A percentile compares a stretch with the other conserved stretches of the same genome.
phyloP scores from a whole-genome alignment of 208 protist species.

The Acanthamoeba rhysodes region DNA sequence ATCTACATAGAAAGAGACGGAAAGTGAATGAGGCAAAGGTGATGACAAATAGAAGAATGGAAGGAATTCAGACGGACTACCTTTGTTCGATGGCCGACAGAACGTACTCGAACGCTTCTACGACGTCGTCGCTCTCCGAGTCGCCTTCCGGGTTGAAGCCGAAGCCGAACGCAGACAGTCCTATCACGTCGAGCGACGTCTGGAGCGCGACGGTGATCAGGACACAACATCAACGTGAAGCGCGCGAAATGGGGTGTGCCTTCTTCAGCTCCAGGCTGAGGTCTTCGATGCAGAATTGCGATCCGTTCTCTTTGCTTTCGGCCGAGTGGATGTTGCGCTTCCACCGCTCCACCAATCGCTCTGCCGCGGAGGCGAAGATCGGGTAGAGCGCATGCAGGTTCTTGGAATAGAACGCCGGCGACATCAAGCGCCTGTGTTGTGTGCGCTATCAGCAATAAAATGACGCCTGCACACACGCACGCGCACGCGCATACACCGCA shows the following conservation, averaged over 20 bases:
- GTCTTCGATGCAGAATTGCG: neutral
- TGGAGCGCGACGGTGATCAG: neutral
- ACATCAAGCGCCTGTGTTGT: neutral
- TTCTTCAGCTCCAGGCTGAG: conserved; percentile 14
- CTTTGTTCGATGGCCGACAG: conserved; percentile 17
- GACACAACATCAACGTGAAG: neutral
- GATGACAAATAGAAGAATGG: too few species aligned
- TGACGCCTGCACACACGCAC: neutral
- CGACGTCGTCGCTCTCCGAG: conserved; percentile 1
- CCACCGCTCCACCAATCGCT: conserved; percentile 1
- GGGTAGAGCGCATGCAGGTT: neutral
- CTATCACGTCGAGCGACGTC: neutral
- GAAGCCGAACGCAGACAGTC: neutral
- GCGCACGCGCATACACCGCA: neutral
- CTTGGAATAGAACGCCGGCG: conserved; percentile 16
- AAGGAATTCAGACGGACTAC: neutral
- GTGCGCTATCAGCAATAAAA: neutral
- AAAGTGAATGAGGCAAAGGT: too few species aligned
- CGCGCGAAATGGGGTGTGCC: neutral
- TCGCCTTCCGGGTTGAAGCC: conserved; percentile 29
- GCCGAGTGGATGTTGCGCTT: neutral
- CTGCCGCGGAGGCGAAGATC: neutral
- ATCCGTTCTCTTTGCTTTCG: too few species aligned
- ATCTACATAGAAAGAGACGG: neutral
- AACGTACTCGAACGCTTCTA: neutral